Evolutionary conservation across 495 filamentous ascomycete species (phyloP), one percentile per base, ranked within the genome.

Genomic region (Pyrenopolyporus hunteri): DNA sequence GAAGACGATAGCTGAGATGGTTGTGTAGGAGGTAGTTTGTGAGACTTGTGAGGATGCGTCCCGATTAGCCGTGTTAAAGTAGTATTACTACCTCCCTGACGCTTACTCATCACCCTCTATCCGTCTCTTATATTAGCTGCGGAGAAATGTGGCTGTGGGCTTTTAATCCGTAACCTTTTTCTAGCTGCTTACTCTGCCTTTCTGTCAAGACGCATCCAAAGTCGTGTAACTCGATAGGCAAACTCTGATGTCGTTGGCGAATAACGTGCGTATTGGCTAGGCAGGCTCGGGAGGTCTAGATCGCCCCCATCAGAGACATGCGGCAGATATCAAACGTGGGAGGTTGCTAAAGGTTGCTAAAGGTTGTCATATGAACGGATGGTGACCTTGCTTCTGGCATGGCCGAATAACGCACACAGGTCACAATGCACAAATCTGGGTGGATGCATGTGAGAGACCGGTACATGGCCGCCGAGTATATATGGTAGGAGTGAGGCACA

Each of bases 391-490:
- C 16, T 25, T 33, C 20, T 10, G 28, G 2, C n/a, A n/a, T n/a
- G n/a, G n/a, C n/a, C n/a, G n/a, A n/a, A n/a, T n/a, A n/a, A n/a
- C n/a, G n/a, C n/a, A n/a, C n/a, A n/a, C n/a, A n/a, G n/a, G n/a
- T n/a, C n/a, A n/a, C n/a, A n/a, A n/a, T n/a, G n/a, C n/a, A n/a
- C n/a, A n/a, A n/a, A n/a, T n/a, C n/a, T n/a, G 3, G 16, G 19
- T 6, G 7, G 20, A 54, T 9, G 50, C 43, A 62, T 55, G 43
- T 55, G 49, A 2, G 17, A 2, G 14, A 14, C 17, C 13, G 46
- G 46, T 64, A 64, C 61, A 44, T 59, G 2, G 2, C 0, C 6
- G 6, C 16, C 8, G 39, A 33, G 61, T 64, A 54, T 32, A 22
- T n/a, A 4, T n/a, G 16, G 0, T 8, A 4, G 0, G 1, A 17